Percentiles rank a stretch among this genome's conserved stretches.
Conservation (phyloP, 2,329 filamentous ascomycete species). For the Cladosporium sp. region DNA sequence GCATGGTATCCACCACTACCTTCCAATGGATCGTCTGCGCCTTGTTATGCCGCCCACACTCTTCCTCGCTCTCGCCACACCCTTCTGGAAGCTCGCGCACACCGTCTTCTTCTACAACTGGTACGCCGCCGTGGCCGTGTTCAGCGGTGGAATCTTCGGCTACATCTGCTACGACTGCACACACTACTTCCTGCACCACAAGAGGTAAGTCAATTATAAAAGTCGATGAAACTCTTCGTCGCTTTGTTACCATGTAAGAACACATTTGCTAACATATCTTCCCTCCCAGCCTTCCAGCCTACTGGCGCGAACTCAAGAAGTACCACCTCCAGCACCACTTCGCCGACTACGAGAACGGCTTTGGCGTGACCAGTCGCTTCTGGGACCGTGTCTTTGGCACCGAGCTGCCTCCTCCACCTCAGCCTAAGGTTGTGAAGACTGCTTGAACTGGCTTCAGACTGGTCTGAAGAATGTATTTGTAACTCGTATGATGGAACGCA, state of each 20-base stretch:
- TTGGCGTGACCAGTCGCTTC: conserved; percentile 92
- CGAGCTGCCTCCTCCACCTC: conserved; percentile 57
- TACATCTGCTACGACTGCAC: conserved; percentile 97
- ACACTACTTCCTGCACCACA: conserved; percentile 97
- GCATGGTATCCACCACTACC: conserved; percentile 95
- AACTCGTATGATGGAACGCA: too few species aligned
- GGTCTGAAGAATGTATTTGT: too few species aligned
- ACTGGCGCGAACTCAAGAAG: conserved; percentile 92
- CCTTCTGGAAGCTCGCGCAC: conserved; percentile 92
- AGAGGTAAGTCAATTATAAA: conserved; percentile 73
- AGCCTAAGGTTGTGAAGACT: conserved; percentile 47
- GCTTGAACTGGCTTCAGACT: background rate
- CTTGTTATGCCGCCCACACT: conserved; percentile 95
- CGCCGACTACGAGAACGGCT: conserved; percentile 95
- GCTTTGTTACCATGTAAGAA: too few species aligned
- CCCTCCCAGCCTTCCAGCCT: conserved; percentile 63
- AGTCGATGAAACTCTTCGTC: too few species aligned
- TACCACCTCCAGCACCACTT: conserved; percentile 97
- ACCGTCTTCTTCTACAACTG: conserved; percentile 77
- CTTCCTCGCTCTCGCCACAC: conserved; percentile 75
- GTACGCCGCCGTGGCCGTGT: conserved; percentile 74
- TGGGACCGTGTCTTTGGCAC: conserved; percentile 94
- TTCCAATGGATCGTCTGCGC: conserved; percentile 97
- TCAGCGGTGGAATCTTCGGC: conserved; percentile 86
- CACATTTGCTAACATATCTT: conserved; percentile 12